These are phyloP conservation scores for Acorus gramineus DNA, from an alignment of 106 monocot genomes.

Conservation along the genomic window DNA sequence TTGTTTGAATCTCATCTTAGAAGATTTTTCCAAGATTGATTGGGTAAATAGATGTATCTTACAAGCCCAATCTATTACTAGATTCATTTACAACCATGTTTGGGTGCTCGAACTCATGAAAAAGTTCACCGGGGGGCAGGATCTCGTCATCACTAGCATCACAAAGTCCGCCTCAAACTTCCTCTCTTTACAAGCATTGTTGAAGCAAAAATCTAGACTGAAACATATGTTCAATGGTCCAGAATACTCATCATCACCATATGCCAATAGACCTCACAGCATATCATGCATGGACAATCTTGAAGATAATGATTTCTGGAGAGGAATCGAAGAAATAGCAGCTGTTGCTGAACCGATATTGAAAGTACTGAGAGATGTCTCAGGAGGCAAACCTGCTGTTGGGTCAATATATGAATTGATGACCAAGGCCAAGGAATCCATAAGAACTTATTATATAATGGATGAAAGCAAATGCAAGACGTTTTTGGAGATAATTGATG, in stretches of 20 bases:
- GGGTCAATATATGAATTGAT: conserved; percentile 85
- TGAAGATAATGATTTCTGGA: conserved; percentile 81
- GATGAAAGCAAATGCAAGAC: conserved; percentile 85
- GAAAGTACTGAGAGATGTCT: conserved; percentile 85
- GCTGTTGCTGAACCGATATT: conserved; percentile 75
- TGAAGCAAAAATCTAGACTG: conserved; percentile 63
- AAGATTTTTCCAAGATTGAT: conserved; percentile 80
- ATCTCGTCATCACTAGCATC: conserved; percentile 57
- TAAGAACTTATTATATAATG: conserved; percentile 95
- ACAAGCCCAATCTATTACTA: conserved; percentile 68
- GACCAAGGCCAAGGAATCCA: conserved; percentile 82
- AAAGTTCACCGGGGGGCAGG: conserved; percentile 63
- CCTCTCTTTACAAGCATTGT: conserved; percentile 63
- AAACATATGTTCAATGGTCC: conserved; percentile 87
- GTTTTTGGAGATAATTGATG: conserved; percentile 79
- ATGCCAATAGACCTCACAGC: conserved; percentile 55
- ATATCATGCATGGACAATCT: conserved; percentile 51
- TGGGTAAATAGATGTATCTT: conserved; percentile 83
- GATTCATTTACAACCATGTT: conserved; percentile 70
- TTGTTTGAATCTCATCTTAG: conserved; percentile 65
- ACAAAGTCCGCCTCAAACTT: conserved; percentile 55
- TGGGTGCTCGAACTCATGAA: conserved; percentile 65
- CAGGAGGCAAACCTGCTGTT: conserved; percentile 68
- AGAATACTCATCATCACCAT: conserved; percentile 69
- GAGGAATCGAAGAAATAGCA: conserved; percentile 73